These are phyloP conservation scores for Cryptococcus floricola DNA, from an alignment of 1,284 basidiomycete genomes.

Conservation along the genomic window DNA sequence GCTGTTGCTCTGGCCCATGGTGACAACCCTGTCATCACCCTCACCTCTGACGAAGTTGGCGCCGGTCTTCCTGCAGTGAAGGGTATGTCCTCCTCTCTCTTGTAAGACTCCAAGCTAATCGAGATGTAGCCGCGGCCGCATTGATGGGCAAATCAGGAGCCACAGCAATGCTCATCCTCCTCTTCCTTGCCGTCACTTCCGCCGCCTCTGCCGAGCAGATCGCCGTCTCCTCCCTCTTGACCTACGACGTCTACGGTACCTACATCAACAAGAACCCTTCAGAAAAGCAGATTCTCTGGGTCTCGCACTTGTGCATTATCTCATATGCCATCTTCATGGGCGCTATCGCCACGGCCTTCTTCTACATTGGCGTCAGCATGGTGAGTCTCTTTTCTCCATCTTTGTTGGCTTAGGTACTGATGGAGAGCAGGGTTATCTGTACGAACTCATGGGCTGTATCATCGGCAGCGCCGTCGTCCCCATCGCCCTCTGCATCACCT, in stretches of 20 bases:
- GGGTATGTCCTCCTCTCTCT: slow-evolving; percentile 20
- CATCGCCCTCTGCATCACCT: slow-evolving; percentile 75
- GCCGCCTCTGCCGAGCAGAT: slow-evolving; percentile 86
- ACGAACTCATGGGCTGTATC: slow-evolving; percentile 50
- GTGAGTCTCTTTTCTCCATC: slow-evolving; percentile 52
- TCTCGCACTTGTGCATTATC: slow-evolving; percentile 56
- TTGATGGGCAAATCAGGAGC: slow-evolving; percentile 74
- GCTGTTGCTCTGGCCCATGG: slow-evolving; percentile 67
- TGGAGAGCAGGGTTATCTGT: slow-evolving; percentile 8
- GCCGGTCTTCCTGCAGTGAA: slow-evolving; percentile 72
- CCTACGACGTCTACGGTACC: slow-evolving; percentile 66
- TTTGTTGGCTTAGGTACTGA: slow-evolving; percentile 56
- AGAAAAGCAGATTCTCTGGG: slow-evolving; percentile 58
- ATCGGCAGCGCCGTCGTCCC: slow-evolving; percentile 82
- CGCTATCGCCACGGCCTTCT: slow-evolving; percentile 77
- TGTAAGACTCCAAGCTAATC: background rate
- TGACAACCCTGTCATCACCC: slow-evolving; percentile 53
- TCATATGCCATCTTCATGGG: slow-evolving; percentile 75
- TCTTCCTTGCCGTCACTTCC: slow-evolving; percentile 65
- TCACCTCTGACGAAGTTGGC: slow-evolving; percentile 64
- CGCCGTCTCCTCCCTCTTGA: slow-evolving; percentile 71
- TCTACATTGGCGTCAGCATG: slow-evolving; percentile 83
- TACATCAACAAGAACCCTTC: slow-evolving; percentile 61
- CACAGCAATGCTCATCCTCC: slow-evolving; percentile 46
- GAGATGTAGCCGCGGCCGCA: slow-evolving; percentile 63